Conservation (phyloP, 495 filamentous ascomycete species). For the Parachaetomium inaequale region DNA sequence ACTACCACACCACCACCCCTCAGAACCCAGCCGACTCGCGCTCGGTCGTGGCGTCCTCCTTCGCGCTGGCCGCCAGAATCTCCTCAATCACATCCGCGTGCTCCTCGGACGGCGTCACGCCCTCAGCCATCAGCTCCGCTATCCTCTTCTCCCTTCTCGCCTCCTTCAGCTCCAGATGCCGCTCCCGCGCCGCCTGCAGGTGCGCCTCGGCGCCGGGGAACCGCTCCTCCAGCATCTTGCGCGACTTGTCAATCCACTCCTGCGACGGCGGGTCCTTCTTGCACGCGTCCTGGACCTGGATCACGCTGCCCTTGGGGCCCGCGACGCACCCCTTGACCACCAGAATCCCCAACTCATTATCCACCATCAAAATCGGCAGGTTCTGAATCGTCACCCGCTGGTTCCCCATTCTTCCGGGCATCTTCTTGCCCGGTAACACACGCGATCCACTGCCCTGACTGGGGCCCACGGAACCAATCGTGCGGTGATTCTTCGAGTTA, state of each 20-base stretch:
- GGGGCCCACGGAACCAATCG: conserved; percentile 81
- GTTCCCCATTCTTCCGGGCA: conserved; percentile 93
- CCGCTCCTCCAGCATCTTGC: conserved; percentile 36
- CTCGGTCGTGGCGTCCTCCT: not conserved
- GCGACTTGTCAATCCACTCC: conserved; percentile 39
- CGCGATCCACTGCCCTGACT: conserved; percentile 88
- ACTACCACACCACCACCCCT: not conserved
- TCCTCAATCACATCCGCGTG: conserved; percentile 17
- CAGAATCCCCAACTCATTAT: conserved; percentile 78
- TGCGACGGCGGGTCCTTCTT: conserved; percentile 80
- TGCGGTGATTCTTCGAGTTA: conserved; percentile 85
- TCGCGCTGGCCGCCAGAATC: conserved; percentile 6
- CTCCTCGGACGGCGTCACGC: conserved; percentile 10
- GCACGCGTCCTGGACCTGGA: conserved; percentile 84
- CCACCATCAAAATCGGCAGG: conserved; percentile 80
- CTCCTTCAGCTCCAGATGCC: conserved; percentile 43
- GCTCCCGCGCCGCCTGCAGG: conserved; percentile 37
- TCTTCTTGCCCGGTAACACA: conserved; percentile 92
- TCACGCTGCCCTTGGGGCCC: conserved; percentile 77
- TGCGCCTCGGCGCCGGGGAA: conserved; percentile 36
- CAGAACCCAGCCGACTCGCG: not conserved
- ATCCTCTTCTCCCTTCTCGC: conserved; percentile 39
- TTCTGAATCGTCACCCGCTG: conserved; percentile 85
- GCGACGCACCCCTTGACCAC: conserved; percentile 81
- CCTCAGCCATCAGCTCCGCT: conserved; percentile 21